Percentiles rank a stretch among this genome's conserved stretches.
Evolutionary conservation across 2,329 filamentous ascomycete species (phyloP).

Genomic region (Aspergillus sp.): DNA sequence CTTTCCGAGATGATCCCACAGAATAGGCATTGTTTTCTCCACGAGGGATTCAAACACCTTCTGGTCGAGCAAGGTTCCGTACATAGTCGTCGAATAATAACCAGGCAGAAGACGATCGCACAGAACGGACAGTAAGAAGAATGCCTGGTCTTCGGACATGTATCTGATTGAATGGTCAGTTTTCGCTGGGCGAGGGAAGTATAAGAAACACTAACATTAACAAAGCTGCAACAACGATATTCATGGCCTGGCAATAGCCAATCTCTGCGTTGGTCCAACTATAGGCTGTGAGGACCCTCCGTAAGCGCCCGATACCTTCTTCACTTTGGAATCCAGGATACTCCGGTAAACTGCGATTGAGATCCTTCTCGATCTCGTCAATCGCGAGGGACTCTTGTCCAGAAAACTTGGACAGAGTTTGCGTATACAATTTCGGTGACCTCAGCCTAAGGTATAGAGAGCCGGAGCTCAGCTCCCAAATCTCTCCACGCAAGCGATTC

Average conservation of each 20-base stretch:
- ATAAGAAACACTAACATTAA: conserved; percentile 60
- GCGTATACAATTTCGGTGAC: conserved; percentile 74
- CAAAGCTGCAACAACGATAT: conserved; percentile 96
- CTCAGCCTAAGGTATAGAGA: conserved; percentile 85
- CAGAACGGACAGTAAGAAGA: conserved; percentile 84
- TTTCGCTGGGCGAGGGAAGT: not conserved
- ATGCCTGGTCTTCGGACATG: conserved; percentile 93
- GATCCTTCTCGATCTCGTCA: conserved; percentile 97
- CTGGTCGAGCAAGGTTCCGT: conserved; percentile 92
- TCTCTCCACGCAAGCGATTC: conserved; percentile 86
- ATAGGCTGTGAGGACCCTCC: conserved; percentile 90
- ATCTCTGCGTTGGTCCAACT: conserved; percentile 96
- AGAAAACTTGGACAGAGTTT: conserved; percentile 77
- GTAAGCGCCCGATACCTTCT: conserved; percentile 84
- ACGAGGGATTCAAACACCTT: conserved; percentile 96
- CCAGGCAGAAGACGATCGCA: conserved; percentile 91
- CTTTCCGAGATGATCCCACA: conserved; percentile 97
- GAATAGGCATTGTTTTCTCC: conserved; percentile 97
- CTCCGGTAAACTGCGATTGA: conserved; percentile 93
- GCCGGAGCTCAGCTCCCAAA: conserved; percentile 92
- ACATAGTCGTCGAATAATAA: conserved; percentile 99
- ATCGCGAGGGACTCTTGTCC: conserved; percentile 90
- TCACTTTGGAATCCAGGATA: conserved; percentile 97
- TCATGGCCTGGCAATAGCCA: conserved; percentile 99
- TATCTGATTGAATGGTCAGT: conserved; percentile 50